Evolutionary conservation across 345 rosid species (phyloP), one percentile per base, ranked within the genome.

Genomic region (Melastoma malabathricum): DNA sequence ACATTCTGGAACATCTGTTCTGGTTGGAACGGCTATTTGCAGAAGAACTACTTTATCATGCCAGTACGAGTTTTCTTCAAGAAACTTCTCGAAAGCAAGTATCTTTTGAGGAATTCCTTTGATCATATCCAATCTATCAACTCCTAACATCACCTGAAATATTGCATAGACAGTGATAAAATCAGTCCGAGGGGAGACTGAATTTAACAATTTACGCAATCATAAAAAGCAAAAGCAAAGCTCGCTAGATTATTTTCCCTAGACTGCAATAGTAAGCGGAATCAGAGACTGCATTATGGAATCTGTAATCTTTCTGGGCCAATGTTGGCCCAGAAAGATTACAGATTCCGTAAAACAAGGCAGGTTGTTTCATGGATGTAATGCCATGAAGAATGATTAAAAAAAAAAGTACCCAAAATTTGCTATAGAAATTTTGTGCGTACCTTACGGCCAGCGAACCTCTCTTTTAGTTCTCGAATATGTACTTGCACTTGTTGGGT

Each of bases 1-100:
- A 92, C 99, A 93, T 65, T 93, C 99, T 54, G 99, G 95, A 65
- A 93, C 99, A 68, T 93, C 99, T 52, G 99, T 93, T 73, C 99
- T 83, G 65, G 99, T 93, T 41, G 99, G 99, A 71, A 93, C 99
- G 0, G 99, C 99, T 73, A 93, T 93, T 69, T 93, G 99, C 61
- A 93, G 75, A 62, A 93, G 60, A 54, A 93, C 99, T 68, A 93
- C 99, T 76, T 88, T 83, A 38, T 88, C 95, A 55, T 92, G 95
- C 99, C 99, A 93, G 27, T n/a, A 22, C 61, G 79, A 64, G 57
- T 93, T 88, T 66, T 93, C 99, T 86, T 93, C 99, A 0, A 93
- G 99, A 73, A 93, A 93, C 43, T 93, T 93, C 69, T 93, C 99
- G 63, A 93, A 93, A 55, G 99, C 99, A 46, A 93, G 76, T 74